These are phyloP conservation scores for Penicillium turbatum DNA, from an alignment of 495 filamentous ascomycete species.

Conservation along the genomic window DNA sequence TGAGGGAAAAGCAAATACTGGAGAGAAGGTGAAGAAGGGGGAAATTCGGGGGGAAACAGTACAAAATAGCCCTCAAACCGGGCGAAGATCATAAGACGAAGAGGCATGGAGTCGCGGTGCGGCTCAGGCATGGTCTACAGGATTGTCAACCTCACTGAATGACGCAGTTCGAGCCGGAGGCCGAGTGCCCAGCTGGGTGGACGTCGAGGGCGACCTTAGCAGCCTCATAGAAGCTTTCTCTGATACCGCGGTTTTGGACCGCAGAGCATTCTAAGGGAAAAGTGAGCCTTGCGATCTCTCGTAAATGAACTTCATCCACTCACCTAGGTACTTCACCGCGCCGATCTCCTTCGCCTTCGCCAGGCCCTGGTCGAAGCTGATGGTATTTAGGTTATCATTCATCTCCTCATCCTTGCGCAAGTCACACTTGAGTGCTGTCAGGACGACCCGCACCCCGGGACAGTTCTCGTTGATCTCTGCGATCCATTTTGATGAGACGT, in stretches of 20 bases:
- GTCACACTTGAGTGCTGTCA: constrained; percentile 98
- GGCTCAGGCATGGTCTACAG: background rate
- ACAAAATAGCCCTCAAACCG: too few relatives aligned
- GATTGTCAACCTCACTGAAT: constrained; percentile 27
- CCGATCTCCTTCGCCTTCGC: constrained; percentile 87
- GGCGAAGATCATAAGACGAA: background rate
- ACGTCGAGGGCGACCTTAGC: constrained; percentile 93
- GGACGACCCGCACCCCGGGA: constrained; percentile 84
- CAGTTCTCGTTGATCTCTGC: constrained; percentile 97
- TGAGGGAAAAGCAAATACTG: background rate
- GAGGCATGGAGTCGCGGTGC: background rate
- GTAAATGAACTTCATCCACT: constrained; percentile 7
- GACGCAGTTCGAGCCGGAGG: constrained; percentile 28
- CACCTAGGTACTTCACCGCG: constrained; percentile 84
- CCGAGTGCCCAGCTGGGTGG: constrained; percentile 50
- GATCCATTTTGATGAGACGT: constrained; percentile 97
- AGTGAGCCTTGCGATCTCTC: background rate
- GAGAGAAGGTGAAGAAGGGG: background rate
- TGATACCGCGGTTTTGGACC: constrained; percentile 93
- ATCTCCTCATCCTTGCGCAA: constrained; percentile 67
- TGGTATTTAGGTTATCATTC: constrained; percentile 60
- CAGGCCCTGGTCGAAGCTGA: constrained; percentile 88
- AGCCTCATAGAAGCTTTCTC: constrained; percentile 97
- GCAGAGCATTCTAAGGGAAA: constrained; percentile 85
- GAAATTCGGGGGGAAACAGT: background rate